Conservation (phyloP, 176 grass and related monocot species). For the Panicum miliaceum region DNA sequence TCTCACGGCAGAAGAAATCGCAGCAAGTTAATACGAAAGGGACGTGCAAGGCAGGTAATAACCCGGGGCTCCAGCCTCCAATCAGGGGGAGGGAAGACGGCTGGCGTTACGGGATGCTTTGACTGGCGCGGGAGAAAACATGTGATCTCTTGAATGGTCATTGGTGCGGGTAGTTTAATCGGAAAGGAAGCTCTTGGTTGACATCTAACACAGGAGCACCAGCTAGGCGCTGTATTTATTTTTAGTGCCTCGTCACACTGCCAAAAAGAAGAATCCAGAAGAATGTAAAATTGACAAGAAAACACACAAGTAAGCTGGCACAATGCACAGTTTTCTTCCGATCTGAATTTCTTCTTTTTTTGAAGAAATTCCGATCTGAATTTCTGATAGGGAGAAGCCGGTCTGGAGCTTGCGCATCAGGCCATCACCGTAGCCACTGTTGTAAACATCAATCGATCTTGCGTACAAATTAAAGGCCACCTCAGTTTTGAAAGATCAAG, state of each 20-base stretch:
- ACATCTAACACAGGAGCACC: too few relatives aligned
- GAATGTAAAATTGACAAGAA: neutral
- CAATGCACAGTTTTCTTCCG: too few relatives aligned
- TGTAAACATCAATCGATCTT: neutral
- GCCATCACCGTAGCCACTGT: too few relatives aligned
- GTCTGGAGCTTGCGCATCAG: neutral
- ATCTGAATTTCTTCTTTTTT: neutral
- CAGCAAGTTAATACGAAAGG: constrained; percentile 11
- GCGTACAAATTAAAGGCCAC: neutral
- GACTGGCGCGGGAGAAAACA: neutral
- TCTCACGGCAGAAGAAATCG: neutral
- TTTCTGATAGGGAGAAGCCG: neutral
- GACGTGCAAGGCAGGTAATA: constrained; percentile 28
- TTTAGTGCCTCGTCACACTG: neutral
- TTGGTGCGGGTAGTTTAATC: neutral
- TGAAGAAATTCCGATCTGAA: neutral
- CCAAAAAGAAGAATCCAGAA: neutral
- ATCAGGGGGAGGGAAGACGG: neutral
- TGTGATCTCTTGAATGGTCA: constrained; percentile 28
- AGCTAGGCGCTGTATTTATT: neutral
- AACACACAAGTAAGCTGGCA: too few relatives aligned
- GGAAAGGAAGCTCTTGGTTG: neutral
- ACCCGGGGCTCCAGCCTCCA: neutral
- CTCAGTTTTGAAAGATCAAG: too few relatives aligned
- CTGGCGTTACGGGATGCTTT: constrained; percentile 16